Conservation (phyloP, 2,329 filamentous ascomycete genomes). For the Metarhizium album region DNA sequence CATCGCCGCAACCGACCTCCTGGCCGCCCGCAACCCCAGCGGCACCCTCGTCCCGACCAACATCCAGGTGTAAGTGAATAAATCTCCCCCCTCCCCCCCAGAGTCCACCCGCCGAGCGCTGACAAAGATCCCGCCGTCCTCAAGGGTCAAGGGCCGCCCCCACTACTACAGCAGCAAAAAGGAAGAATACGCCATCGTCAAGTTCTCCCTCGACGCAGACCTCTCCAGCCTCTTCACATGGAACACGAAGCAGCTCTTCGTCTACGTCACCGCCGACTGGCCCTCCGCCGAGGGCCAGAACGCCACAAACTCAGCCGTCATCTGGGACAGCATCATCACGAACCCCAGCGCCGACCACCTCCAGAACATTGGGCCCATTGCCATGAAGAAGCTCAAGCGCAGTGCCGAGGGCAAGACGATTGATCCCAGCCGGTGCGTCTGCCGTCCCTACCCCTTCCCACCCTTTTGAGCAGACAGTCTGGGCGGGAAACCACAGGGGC, state of each 20-base stretch:
- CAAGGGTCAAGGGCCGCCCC: slow-evolving; percentile 80
- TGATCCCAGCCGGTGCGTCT: slow-evolving; percentile 44
- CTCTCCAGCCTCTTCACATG: slow-evolving; percentile 89
- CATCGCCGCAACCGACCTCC: slow-evolving; percentile 71
- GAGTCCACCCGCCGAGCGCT: not conserved
- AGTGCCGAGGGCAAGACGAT: slow-evolving; percentile 49
- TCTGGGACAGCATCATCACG: slow-evolving; percentile 94
- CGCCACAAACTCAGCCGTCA: slow-evolving; percentile 61
- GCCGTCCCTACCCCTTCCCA: not conserved
- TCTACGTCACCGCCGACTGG: slow-evolving; percentile 84
- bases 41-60: slow-evolving; percentile 55
- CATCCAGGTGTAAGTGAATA: slow-evolving; percentile 82
- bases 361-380: slow-evolving; percentile 46
- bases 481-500: not conserved
- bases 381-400: slow-evolving; percentile 51
- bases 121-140: not conserved
- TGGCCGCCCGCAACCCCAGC: slow-evolving; percentile 56
- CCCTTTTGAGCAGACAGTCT: not conserved
- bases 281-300: slow-evolving; percentile 26
- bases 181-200: slow-evolving; percentile 92
- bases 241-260: slow-evolving; percentile 98
- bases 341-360: slow-evolving; percentile 55
- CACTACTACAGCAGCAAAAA: slow-evolving; percentile 90
- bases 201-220: slow-evolving; percentile 88
- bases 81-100: slow-evolving; percentile 6